These are phyloP conservation scores for Chaetomium fimeti DNA, from an alignment of 495 filamentous ascomycete species.

Conservation along the genomic window DNA sequence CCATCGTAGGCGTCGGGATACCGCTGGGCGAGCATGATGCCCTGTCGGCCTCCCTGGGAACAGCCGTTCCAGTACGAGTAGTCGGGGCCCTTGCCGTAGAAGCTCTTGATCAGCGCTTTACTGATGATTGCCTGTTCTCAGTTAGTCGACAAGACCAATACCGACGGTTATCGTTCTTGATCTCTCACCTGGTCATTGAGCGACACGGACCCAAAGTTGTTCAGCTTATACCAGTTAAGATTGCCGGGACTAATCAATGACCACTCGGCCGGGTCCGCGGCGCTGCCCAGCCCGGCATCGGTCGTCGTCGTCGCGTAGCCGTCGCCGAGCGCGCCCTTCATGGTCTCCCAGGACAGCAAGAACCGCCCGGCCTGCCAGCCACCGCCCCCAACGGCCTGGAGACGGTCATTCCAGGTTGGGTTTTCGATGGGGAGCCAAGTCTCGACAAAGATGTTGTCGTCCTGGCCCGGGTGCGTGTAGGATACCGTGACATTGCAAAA, in stretches of 20 bases:
- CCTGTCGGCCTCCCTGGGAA: conserved; percentile 47
- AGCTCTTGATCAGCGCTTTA: conserved; percentile 34
- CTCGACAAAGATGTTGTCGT: conserved; percentile 7
- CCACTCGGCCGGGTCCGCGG: background rate
- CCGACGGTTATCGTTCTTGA: background rate
- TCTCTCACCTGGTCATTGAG: conserved; percentile 31
- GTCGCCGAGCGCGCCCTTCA: conserved; percentile 6
- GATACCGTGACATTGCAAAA: conserved; percentile 5
- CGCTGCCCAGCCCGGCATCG: background rate
- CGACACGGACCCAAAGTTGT: conserved; percentile 40
- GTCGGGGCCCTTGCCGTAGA: conserved; percentile 38
- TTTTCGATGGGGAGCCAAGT: conserved; percentile 7
- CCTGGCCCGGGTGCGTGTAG: conserved; percentile 3
- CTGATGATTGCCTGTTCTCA: conserved; percentile 31
- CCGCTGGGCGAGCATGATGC: conserved; percentile 45
- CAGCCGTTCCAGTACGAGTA: conserved; percentile 51
- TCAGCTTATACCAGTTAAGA: conserved; percentile 42
- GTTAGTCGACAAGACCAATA: background rate
- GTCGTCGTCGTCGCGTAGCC: conserved; percentile 3
- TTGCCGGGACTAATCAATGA: conserved; percentile 40
- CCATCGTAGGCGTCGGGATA: conserved; percentile 46
- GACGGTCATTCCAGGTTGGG: background rate
- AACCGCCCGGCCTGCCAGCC: background rate
- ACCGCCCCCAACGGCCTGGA: conserved; percentile 2
- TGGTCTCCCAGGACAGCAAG: background rate